phyloP scores from a whole-genome alignment of 1,284 basidiomycete genomes.

The Wallemia hederae region DNA sequence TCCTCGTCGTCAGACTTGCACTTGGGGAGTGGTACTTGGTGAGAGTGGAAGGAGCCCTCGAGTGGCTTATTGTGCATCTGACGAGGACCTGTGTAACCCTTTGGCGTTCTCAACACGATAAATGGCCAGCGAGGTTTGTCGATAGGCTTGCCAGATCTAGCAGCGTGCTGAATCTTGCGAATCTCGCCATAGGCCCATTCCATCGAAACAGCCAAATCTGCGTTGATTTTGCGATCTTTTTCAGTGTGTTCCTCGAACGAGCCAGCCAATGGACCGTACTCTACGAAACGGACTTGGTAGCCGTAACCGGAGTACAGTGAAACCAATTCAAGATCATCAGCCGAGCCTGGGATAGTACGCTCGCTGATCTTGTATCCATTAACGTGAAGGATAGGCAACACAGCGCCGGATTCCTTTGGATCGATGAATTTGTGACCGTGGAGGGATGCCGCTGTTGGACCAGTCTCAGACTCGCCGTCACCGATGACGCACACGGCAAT shows the following conservation, averaged over 20 bases:
- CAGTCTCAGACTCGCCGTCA: constrained; percentile 65
- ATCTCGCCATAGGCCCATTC: constrained; percentile 57
- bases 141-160: constrained; percentile 39
- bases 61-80: constrained; percentile 32
- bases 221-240: constrained; percentile 16
- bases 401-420: constrained; percentile 64
- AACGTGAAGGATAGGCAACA: constrained; percentile 57
- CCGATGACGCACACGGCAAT: constrained; percentile 50
- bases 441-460: constrained; percentile 29
- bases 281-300: constrained; percentile 58
- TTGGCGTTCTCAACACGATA: constrained; percentile 50
- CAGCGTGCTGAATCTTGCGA: constrained; percentile 41
- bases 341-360: constrained; percentile 59
- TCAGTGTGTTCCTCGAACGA: constrained; percentile 12
- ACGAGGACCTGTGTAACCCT: constrained; percentile 43
- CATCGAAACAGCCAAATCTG: constrained; percentile 38
- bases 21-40: constrained; percentile 51
- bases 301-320: constrained; percentile 30
- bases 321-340: constrained; percentile 49
- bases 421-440: constrained; percentile 61
- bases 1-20: constrained; percentile 34
- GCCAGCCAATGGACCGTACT: constrained; percentile 27
- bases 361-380: constrained; percentile 54
- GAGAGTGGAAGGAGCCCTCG: constrained; percentile 42
- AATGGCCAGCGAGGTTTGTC: constrained; percentile 64